Evolutionary conservation across 768 basidiomycete species (phyloP).

Genomic region (Kwoniella mangroviensis): DNA sequence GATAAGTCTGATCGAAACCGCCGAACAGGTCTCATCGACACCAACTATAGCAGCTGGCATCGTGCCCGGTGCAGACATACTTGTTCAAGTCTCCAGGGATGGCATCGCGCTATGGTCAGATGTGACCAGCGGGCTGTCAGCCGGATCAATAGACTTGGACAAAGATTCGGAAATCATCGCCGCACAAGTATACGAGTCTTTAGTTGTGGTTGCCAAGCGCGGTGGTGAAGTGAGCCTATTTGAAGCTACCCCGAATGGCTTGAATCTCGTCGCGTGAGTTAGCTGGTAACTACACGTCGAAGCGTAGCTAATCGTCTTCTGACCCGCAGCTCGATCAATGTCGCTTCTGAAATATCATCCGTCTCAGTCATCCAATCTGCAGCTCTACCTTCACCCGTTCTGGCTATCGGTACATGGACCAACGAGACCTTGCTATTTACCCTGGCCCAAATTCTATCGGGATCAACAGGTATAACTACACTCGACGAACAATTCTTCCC

Average conservation of each 20-base stretch:
- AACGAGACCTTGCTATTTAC: slow-evolving; percentile 45
- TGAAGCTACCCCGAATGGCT: slow-evolving; percentile 4
- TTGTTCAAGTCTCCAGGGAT: slow-evolving; percentile 32
- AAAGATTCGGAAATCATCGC: slow-evolving; percentile 25
- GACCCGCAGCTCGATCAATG: slow-evolving; percentile 5
- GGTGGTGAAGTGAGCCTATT: slow-evolving; percentile 25
- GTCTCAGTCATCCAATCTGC: slow-evolving; percentile 9
- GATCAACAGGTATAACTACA: slow-evolving; percentile 11
- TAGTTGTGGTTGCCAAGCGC: slow-evolving; percentile 24
- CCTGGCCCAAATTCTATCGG: slow-evolving; percentile 24
- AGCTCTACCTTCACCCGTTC: slow-evolving; percentile 25
- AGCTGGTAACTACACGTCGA: neutral
- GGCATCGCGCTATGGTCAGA: slow-evolving; percentile 39
- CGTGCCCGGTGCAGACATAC: slow-evolving; percentile 16
- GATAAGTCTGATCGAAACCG: slow-evolving; percentile 9
- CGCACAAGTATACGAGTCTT: slow-evolving; percentile 15
- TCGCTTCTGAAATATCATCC: slow-evolving; percentile 27
- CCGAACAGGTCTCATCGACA: slow-evolving; percentile 23
- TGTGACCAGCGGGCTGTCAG: slow-evolving; percentile 19
- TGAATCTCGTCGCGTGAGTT: slow-evolving; percentile 27
- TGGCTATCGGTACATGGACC: slow-evolving; percentile 45
- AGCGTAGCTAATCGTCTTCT: too few species aligned
- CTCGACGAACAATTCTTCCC: slow-evolving; percentile 29
- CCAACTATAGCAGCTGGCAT: slow-evolving; percentile 41
- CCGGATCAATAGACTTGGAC: slow-evolving; percentile 17